These are phyloP conservation scores for Plasmodium inui DNA, from an alignment of 169 alveolate species.

Conservation along the genomic window DNA sequence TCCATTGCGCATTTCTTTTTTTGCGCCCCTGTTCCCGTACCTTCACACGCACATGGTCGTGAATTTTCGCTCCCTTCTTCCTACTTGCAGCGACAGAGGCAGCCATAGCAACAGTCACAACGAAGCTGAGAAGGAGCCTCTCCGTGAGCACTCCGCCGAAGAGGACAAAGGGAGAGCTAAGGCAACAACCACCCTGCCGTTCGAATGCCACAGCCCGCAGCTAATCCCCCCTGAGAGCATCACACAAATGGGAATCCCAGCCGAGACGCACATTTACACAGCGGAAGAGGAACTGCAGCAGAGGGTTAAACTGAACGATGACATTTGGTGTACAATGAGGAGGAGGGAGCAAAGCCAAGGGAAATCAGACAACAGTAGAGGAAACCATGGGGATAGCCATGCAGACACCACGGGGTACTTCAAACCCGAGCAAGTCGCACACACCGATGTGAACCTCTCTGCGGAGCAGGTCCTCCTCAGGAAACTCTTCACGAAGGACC, in stretches of 20 bases:
- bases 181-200: background rate
- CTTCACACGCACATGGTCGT: background rate
- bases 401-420: background rate
- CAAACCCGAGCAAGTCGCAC: background rate
- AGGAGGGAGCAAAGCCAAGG: background rate
- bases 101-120: background rate
- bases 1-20: background rate
- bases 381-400: background rate
- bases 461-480: background rate
- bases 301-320: conserved; percentile 27
- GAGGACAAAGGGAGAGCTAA: conserved; percentile 9
- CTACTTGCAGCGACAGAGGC: background rate
- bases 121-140: background rate
- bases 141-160: background rate
- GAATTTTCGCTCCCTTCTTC: background rate
- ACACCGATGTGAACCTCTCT: background rate
- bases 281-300: conserved; percentile 42
- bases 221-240: background rate
- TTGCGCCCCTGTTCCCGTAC: background rate
- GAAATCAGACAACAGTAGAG: background rate
- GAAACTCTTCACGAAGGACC: conserved; percentile 23
- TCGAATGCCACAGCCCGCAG: conserved; percentile 10
- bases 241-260: background rate
- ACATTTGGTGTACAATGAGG: background rate
- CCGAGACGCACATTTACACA: background rate